phyloP scores from a whole-genome alignment of 768 basidiomycete genomes.

The Phanerochaete carnosa region DNA sequence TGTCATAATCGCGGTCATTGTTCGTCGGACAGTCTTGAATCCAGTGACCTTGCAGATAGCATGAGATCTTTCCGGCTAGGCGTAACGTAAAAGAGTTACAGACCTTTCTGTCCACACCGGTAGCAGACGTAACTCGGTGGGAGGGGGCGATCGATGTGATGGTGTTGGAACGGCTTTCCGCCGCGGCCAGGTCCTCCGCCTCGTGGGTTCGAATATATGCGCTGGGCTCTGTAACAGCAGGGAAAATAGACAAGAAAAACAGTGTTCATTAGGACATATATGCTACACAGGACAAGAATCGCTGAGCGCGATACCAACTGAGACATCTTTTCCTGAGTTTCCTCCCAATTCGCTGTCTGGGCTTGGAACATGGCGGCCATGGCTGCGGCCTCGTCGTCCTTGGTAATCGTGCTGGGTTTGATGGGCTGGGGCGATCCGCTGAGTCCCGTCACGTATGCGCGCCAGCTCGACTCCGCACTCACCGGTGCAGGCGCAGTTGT shows the following conservation, averaged over 20 bases:
- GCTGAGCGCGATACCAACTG: conserved; percentile 80
- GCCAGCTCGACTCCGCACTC: neutral
- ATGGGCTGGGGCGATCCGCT: neutral
- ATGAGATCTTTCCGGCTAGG: neutral
- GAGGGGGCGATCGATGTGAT: conserved; percentile 69
- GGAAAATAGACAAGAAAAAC: conserved; percentile 35
- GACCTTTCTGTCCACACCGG: conserved; percentile 97
- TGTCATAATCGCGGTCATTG: conserved; percentile 91
- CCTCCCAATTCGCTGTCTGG: conserved; percentile 94
- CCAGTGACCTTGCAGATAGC: conserved; percentile 78
- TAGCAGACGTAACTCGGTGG: conserved; percentile 98
- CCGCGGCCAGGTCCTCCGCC: conserved; percentile 60
- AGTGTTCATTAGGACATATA: conserved; percentile 69
- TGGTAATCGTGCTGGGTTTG: conserved; percentile 34
- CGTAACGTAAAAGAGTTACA: conserved; percentile 13
- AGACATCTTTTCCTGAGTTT: conserved; percentile 99
- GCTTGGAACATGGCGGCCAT: conserved; percentile 99
- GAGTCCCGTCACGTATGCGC: neutral
- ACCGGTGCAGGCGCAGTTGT: conserved; percentile 1
- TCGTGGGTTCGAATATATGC: conserved; percentile 62
- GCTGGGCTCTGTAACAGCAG: conserved; percentile 52
- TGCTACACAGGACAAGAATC: conserved; percentile 65
- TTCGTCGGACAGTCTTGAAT: conserved; percentile 99
- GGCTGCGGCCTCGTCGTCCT: conserved; percentile 87
- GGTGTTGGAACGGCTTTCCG: conserved; percentile 54